Evolutionary conservation across 306 rosid species (phyloP).

Genomic region (Chamaecrista fasciculata): DNA sequence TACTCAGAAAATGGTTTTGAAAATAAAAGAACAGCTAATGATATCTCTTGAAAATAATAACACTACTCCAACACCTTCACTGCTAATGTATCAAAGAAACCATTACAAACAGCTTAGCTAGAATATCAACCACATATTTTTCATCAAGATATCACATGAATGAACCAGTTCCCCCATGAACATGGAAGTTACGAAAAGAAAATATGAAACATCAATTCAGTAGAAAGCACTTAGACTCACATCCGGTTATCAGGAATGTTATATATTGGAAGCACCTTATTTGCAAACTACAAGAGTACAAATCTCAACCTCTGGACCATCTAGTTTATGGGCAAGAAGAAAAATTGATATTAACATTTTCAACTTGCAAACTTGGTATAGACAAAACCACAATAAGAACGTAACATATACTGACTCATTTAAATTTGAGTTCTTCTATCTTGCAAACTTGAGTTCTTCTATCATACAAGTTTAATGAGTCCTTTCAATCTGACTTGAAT

Average conservation of each 20-base stretch:
- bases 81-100: neutral
- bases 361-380: neutral
- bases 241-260: neutral
- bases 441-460: neutral
- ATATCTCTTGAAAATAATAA: neutral
- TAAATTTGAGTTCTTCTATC: neutral
- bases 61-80: neutral
- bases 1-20: too few species aligned
- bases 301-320: neutral
- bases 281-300: neutral
- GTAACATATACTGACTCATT: neutral
- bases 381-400: neutral
- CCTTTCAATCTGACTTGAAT: neutral
- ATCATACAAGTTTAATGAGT: slow-evolving; percentile 5
- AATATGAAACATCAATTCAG: neutral
- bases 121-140: neutral
- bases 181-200: neutral
- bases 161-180: neutral
- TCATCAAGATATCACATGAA: neutral
- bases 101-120: neutral
- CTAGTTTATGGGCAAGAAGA: neutral
- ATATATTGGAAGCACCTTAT: neutral
- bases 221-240: neutral
- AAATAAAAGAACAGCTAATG: neutral
- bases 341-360: neutral